Conservation (phyloP, 1,139 yeast genomes). For the Debaryomyces udenii region DNA sequence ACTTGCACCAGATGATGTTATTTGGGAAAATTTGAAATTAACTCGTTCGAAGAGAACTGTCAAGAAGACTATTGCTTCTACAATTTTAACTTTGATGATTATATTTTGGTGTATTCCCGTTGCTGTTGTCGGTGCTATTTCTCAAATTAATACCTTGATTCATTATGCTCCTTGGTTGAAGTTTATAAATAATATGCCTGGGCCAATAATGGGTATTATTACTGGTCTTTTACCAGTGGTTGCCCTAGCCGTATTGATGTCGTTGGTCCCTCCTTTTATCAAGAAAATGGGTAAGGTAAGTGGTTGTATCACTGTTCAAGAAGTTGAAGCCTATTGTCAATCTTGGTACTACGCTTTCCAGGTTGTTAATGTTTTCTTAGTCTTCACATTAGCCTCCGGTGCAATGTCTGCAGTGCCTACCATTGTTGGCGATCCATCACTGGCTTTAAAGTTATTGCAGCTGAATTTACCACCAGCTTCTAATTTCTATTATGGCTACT, state of each 20-base stretch:
- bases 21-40: slow-evolving; percentile 74
- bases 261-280: slow-evolving; percentile 73
- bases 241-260: slow-evolving; percentile 80
- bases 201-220: slow-evolving; percentile 69
- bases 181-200: slow-evolving; percentile 73
- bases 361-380: slow-evolving; percentile 81
- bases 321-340: slow-evolving; percentile 81
- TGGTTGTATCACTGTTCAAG: slow-evolving; percentile 72
- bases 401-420: slow-evolving; percentile 69
- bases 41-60: slow-evolving; percentile 45
- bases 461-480: slow-evolving; percentile 68
- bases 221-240: slow-evolving; percentile 88
- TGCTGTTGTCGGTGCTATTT: slow-evolving; percentile 91
- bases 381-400: slow-evolving; percentile 79
- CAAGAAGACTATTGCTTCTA: slow-evolving; percentile 42
- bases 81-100: slow-evolving; percentile 55
- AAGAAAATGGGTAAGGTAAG: slow-evolving; percentile 64
- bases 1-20: slow-evolving; percentile 69
- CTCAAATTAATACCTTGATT: slow-evolving; percentile 77
- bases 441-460: slow-evolving; percentile 60
- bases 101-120: slow-evolving; percentile 95
- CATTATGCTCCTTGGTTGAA: slow-evolving; percentile 67
- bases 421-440: slow-evolving; percentile 55
- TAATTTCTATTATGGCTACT: slow-evolving; percentile 65
- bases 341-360: slow-evolving; percentile 87